Conservation (phyloP, 768 basidiomycete genomes). For the Tulasnella sp. region DNA sequence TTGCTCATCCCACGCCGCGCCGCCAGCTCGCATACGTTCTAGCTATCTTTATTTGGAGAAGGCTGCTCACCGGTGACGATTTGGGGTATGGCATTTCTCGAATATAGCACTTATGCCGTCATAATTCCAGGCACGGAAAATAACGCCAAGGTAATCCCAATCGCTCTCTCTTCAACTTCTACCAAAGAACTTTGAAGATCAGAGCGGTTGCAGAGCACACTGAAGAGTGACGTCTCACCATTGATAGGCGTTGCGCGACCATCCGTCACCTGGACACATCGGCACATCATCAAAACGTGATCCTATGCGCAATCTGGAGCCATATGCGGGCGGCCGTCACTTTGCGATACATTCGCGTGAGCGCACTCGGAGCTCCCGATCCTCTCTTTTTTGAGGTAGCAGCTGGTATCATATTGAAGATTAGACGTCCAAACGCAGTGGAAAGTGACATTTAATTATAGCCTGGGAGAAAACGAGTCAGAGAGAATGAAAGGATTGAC, state of each 20-base stretch:
- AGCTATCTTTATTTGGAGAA: neutral
- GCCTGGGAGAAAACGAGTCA: neutral
- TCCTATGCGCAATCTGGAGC: neutral
- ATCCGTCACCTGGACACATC: neutral
- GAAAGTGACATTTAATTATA: neutral
- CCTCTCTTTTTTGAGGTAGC: neutral
- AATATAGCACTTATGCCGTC: neutral
- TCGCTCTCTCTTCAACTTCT: neutral
- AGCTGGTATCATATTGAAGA: neutral
- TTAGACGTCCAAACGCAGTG: neutral
- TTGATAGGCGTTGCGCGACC: too few relatives aligned
- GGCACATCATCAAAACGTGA: neutral
- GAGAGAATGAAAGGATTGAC: neutral
- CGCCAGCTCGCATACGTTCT: neutral
- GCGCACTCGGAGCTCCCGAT: neutral
- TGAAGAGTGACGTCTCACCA: neutral
- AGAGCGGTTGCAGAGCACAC: neutral
- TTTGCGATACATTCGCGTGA: neutral
- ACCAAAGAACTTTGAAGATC: neutral
- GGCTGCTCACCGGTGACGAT: neutral
- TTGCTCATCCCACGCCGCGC: neutral
- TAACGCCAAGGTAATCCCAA: neutral
- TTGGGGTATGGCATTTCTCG: neutral
- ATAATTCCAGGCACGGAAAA: conserved; percentile 3
- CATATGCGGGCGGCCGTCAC: conserved; percentile 3